phyloP scores from a whole-genome alignment of 192 early-diverging fungal species.

The Dispira simplex region DNA sequence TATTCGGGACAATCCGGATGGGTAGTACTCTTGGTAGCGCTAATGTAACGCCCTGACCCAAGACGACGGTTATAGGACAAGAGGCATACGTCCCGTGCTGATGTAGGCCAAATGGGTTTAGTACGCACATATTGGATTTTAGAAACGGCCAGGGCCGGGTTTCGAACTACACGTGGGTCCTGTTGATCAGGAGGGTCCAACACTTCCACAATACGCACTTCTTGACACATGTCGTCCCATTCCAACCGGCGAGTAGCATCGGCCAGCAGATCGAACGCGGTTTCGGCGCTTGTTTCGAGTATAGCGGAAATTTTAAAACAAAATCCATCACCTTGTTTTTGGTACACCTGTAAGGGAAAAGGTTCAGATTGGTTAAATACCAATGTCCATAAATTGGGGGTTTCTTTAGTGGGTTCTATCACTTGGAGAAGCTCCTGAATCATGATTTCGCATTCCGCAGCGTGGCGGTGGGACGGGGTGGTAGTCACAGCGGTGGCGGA shows the following conservation, averaged over 20 bases:
- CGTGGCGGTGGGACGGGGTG: conserved; percentile 7
- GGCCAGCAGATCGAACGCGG: conserved; percentile 29
- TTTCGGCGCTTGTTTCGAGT: conserved; percentile 6
- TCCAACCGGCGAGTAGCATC: conserved; percentile 21
- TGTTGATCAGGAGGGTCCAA: conserved; percentile 13
- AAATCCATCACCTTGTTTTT: not conserved
- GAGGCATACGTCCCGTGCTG: conserved; percentile 28
- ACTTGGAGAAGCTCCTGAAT: not conserved
- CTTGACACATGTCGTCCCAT: conserved; percentile 32
- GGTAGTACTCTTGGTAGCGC: conserved; percentile 24
- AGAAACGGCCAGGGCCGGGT: too few relatives aligned
- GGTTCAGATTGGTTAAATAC: conserved; percentile 1
- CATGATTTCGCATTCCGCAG: not conserved
- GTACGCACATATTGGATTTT: conserved; percentile 27
- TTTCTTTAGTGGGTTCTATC: not conserved
- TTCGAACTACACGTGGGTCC: too few relatives aligned
- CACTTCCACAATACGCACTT: conserved; percentile 18
- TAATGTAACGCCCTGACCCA: conserved; percentile 13
- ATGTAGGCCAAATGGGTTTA: conserved; percentile 32
- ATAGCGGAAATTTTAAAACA: conserved; percentile 7
- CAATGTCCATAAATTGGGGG: not conserved
- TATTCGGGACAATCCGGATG: conserved; percentile 21
- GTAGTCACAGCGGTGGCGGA: not conserved
- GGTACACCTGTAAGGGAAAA: conserved; percentile 3
- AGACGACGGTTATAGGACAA: conserved; percentile 20